phyloP scores from a whole-genome alignment of 805 yeast genomes.

The Lachancea dasiensis region DNA sequence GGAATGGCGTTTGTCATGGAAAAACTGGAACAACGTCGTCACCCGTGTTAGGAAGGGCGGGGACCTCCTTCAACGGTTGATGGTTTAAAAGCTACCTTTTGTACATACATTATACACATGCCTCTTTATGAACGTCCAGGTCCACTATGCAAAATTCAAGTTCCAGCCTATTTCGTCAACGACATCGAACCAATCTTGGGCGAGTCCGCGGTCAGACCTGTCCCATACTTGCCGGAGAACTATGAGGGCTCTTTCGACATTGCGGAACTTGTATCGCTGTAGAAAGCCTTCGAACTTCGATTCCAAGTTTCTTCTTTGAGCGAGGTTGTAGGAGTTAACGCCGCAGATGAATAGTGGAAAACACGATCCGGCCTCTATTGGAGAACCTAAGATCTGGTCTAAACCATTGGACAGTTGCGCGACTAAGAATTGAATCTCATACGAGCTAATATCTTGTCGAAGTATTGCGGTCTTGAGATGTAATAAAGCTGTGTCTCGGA shows the following conservation, averaged over 20 bases:
- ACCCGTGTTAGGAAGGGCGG: not conserved
- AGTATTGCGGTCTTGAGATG: slow-evolving; percentile 63
- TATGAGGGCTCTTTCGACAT: slow-evolving; percentile 40
- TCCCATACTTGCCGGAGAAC: slow-evolving; percentile 39
- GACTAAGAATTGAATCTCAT: slow-evolving; percentile 56
- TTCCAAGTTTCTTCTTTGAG: slow-evolving; percentile 48
- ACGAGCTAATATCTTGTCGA: slow-evolving; percentile 26
- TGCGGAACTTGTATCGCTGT: slow-evolving; percentile 62
- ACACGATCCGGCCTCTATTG: slow-evolving; percentile 64
- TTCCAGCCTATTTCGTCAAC: slow-evolving; percentile 70
- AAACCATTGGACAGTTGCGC: slow-evolving; percentile 50
- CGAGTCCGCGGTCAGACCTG: slow-evolving; percentile 27
- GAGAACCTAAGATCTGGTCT: slow-evolving; percentile 56
- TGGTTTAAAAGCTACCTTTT: not conserved
- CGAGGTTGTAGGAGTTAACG: slow-evolving; percentile 50
- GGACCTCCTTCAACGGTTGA: not conserved
- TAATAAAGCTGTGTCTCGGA: slow-evolving; percentile 61
- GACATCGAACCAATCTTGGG: slow-evolving; percentile 60
- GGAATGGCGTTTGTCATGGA: slow-evolving; percentile 81
- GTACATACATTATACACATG: not conserved
- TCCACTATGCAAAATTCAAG: slow-evolving; percentile 54
- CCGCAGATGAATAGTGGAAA: slow-evolving; percentile 80
- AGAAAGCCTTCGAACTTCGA: slow-evolving; percentile 50
- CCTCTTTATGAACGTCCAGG: too few relatives aligned
- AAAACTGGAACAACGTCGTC: slow-evolving; percentile 37